phyloP scores from a whole-genome alignment of 441 rosid species.

The Macaranga tanarius region DNA sequence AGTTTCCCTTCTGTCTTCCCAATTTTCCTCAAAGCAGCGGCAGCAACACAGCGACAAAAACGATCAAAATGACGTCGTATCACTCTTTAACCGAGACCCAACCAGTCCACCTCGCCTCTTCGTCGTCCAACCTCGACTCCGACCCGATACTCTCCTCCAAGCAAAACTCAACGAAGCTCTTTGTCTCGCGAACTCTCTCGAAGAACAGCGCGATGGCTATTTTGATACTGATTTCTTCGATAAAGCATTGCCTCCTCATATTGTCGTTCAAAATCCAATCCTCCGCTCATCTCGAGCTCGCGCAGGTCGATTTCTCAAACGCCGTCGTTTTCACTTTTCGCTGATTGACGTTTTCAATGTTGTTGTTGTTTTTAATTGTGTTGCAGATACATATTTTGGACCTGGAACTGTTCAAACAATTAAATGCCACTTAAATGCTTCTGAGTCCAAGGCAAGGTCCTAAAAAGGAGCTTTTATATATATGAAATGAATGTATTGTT shows the following conservation, averaged over 20 bases:
- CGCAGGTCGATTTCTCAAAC: conserved; percentile 42
- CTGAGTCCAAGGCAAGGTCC: conserved; percentile 64
- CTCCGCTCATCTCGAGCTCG: conserved; percentile 57
- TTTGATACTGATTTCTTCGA: conserved; percentile 64
- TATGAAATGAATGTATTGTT: neutral
- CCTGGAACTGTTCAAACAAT: conserved; percentile 68
- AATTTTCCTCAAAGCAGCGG: conserved; percentile 31
- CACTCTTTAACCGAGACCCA: conserved; percentile 58
- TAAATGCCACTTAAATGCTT: conserved; percentile 55
- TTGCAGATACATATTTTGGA: conserved; percentile 75
- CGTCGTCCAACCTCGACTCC: conserved; percentile 84
- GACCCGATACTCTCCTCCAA: conserved; percentile 55
- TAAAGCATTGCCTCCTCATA: conserved; percentile 69
- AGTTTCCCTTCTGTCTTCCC: neutral
- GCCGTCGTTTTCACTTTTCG: neutral
- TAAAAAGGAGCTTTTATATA: neutral
- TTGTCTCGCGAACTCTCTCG: conserved; percentile 84
- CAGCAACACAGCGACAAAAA: conserved; percentile 23
- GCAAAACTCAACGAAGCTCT: conserved; percentile 88
- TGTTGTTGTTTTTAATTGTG: neutral
- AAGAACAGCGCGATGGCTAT: conserved; percentile 85
- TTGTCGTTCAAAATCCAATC: conserved; percentile 79
- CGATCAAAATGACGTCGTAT: conserved; percentile 29
- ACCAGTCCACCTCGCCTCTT: conserved; percentile 64
- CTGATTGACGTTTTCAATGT: neutral